Percentiles rank a stretch among this genome's conserved stretches.
Evolutionary conservation across 331 rosid genomes (phyloP).

Genomic region (Erythrophleum ivorense): DNA sequence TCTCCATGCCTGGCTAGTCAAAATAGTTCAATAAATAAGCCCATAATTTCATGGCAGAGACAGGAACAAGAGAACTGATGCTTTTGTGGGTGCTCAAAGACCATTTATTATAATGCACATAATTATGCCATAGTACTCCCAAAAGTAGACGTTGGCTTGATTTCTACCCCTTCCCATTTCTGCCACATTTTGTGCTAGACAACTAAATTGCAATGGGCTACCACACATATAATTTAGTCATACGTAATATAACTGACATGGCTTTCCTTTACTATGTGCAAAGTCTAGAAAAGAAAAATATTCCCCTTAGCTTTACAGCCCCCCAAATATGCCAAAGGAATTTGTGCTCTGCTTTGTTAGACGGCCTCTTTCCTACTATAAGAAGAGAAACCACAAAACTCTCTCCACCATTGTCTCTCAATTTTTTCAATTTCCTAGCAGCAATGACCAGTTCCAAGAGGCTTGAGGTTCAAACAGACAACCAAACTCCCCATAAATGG

Average conservation of each 20-base stretch:
- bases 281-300: conserved; percentile 45
- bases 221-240: conserved; percentile 44
- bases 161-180: conserved; percentile 43
- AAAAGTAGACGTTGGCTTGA: conserved; percentile 34
- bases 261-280: conserved; percentile 37
- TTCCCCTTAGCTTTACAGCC: conserved; percentile 63
- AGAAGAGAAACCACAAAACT: conserved; percentile 53
- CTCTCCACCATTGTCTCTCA: conserved; percentile 47
- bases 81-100: conserved; percentile 29
- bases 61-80: conserved; percentile 30
- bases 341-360: conserved; percentile 50
- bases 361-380: conserved; percentile 56
- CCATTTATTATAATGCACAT: conserved; percentile 8
- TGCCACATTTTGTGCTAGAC: conserved; percentile 43
- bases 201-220: conserved; percentile 40
- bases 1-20: conserved; percentile 36
- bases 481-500: conserved; percentile 80
- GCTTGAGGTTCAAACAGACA: conserved; percentile 73
- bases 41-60: conserved; percentile 35
- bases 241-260: conserved; percentile 48
- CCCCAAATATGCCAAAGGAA: conserved; percentile 59
- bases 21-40: conserved; percentile 17
- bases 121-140: conserved; percentile 29
- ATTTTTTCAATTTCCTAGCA: conserved; percentile 25
- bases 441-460: conserved; percentile 61